These are phyloP conservation scores for Lenwebbia sp. DNA, from an alignment of 345 rosid genomes.

Conservation along the genomic window DNA sequence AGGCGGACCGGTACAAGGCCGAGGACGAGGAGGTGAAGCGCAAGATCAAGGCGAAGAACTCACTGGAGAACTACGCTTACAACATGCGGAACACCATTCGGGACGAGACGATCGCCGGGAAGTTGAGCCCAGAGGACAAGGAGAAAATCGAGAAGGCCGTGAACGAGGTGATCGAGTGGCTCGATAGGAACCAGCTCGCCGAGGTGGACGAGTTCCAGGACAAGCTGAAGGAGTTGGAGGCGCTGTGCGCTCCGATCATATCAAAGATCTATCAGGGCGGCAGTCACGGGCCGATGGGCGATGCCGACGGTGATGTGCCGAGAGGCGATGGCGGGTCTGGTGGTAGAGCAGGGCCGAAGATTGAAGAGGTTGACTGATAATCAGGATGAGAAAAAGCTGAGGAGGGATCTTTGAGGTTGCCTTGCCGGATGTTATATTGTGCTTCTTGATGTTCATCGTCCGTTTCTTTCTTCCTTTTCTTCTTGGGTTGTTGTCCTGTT, in stretches of 20 bases:
- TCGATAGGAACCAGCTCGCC: constrained; percentile 21
- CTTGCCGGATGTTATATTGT: not conserved
- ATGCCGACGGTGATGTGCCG: not conserved
- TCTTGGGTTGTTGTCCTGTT: not conserved
- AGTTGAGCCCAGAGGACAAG: constrained; percentile 8
- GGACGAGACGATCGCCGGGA: constrained; percentile 16
- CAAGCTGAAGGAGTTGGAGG: constrained; percentile 20
- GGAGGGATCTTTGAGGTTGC: not conserved
- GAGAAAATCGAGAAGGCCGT: constrained; percentile 22
- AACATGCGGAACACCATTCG: constrained; percentile 16
- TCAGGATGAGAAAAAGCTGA: not conserved
- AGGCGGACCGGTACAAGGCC: constrained; percentile 20
- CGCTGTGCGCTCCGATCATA: constrained; percentile 16
- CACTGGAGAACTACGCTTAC: constrained; percentile 16
- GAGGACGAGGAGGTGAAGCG: constrained; percentile 26
- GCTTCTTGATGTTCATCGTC: not conserved
- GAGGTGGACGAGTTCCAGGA: constrained; percentile 20
- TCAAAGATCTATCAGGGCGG: constrained; percentile 22
- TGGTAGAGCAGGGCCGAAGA: constrained; percentile 14
- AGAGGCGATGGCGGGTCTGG: not conserved
- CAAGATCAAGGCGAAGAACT: constrained; percentile 23
- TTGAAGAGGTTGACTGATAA: constrained; percentile 22
- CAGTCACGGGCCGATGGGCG: constrained; percentile 4
- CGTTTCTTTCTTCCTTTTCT: not conserved
- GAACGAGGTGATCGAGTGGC: constrained; percentile 12